Evolutionary conservation across 1,284 basidiomycete species (phyloP).

Genomic region (Omphalotus olearius): DNA sequence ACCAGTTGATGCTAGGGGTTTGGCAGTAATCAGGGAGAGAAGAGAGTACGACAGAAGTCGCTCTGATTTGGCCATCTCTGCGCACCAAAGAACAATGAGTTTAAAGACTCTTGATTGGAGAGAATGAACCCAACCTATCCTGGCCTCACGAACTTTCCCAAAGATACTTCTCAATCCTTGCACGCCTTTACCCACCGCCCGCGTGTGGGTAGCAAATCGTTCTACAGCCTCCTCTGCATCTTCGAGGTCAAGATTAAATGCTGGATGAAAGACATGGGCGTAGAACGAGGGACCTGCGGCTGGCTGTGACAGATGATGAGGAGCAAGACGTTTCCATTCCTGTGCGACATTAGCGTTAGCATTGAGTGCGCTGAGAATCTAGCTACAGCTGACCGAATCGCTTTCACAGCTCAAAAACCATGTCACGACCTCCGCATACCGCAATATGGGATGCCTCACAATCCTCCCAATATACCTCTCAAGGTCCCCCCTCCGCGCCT

Average conservation of each 20-base stretch:
- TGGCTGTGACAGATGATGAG: constrained; percentile 54
- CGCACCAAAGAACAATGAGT: not conserved
- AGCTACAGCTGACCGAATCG: constrained; percentile 50
- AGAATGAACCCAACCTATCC: constrained; percentile 48
- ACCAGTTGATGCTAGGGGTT: constrained; percentile 40
- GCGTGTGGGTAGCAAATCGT: constrained; percentile 61
- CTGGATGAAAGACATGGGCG: constrained; percentile 77
- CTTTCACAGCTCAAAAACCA: constrained; percentile 77
- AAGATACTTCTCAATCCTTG: constrained; percentile 64
- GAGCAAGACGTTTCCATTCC: constrained; percentile 71
- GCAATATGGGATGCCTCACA: constrained; percentile 72
- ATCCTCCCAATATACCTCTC: constrained; percentile 73
- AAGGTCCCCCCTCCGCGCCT: constrained; percentile 74
- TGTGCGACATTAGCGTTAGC: constrained; percentile 25
- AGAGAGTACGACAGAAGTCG: constrained; percentile 66
- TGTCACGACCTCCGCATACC: constrained; percentile 77
- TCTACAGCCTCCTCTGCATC: constrained; percentile 56
- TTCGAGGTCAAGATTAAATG: constrained; percentile 75
- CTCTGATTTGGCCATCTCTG: constrained; percentile 74
- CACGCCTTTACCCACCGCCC: constrained; percentile 62
- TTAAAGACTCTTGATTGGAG: not conserved
- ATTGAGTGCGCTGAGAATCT: not conserved
- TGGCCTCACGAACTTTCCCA: constrained; percentile 55
- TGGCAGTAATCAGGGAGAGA: constrained; percentile 65
- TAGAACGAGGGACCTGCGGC: constrained; percentile 71